Conservation (phyloP, 2,329 filamentous ascomycete genomes). For the Pleomassaria siparia region DNA sequence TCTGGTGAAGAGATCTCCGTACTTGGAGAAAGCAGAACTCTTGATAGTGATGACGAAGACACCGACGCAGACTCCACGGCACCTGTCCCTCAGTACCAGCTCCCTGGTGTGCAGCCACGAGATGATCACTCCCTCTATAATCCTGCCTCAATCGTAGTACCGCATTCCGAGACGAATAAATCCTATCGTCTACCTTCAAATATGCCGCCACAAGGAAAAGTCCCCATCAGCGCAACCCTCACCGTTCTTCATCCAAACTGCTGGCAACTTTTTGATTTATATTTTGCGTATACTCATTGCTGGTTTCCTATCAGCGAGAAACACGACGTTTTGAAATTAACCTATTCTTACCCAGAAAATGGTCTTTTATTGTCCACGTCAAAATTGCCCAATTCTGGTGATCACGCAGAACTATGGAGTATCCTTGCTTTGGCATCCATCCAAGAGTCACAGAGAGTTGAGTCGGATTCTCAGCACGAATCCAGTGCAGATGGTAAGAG, state of each 20-base stretch:
- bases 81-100: background rate
- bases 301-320: constrained; percentile 77
- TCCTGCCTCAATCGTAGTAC: background rate
- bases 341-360: constrained; percentile 56
- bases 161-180: background rate
- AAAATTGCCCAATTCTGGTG: constrained; percentile 31
- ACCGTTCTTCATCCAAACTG: constrained; percentile 55
- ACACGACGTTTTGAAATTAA: constrained; percentile 60
- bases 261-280: constrained; percentile 67
- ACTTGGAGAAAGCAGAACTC: constrained; percentile 12
- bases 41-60: constrained; percentile 30
- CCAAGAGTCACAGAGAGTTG: constrained; percentile 22
- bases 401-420: constrained; percentile 50
- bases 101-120: background rate
- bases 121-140: no score
- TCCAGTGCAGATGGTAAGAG: background rate
- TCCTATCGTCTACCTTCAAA: background rate
- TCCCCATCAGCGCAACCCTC: background rate
- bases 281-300: constrained; percentile 73
- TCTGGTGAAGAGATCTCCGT: constrained; percentile 44
- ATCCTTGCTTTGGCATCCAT: constrained; percentile 46
- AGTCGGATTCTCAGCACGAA: background rate
- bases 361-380: constrained; percentile 33
- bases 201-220: background rate
- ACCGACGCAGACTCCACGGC: constrained; percentile 22